A percentile compares a stretch with the other conserved stretches of the same genome.
Conservation (phyloP, 2,329 filamentous ascomycete species). For the Aspergillus sp. region DNA sequence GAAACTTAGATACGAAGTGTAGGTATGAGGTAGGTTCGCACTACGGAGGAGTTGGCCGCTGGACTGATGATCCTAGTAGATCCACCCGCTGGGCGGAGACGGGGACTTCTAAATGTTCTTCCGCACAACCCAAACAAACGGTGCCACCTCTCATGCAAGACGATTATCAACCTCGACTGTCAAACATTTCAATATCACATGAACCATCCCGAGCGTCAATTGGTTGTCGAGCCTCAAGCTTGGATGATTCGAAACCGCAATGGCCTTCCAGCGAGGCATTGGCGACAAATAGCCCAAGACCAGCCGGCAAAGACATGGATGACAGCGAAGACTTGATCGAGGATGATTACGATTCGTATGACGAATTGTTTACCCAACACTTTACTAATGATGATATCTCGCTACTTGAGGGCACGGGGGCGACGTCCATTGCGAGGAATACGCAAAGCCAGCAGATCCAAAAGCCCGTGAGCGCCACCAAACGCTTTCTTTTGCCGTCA, state of each 20-base stretch:
- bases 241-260: slow-evolving; percentile 40
- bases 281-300: slow-evolving; percentile 13
- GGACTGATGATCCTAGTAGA: too few species aligned
- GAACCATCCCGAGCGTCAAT: neutral
- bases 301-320: slow-evolving; percentile 9
- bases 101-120: neutral
- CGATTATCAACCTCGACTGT: slow-evolving; percentile 24
- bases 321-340: slow-evolving; percentile 43
- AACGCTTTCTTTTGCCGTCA: slow-evolving; percentile 34
- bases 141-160: neutral
- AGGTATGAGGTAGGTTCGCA: too few species aligned
- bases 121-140: neutral
- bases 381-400: slow-evolving; percentile 30
- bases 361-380: slow-evolving; percentile 43
- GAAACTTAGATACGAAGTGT: too few species aligned
- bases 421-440: slow-evolving; percentile 17
- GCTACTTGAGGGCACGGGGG: neutral
- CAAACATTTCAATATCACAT: slow-evolving; percentile 20
- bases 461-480: slow-evolving; percentile 24
- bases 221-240: too few species aligned
- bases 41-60: too few species aligned
- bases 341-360: slow-evolving; percentile 45
- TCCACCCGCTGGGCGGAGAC: neutral
- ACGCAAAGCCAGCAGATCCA: slow-evolving; percentile 11
- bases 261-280: slow-evolving; percentile 39